Evolutionary conservation across 2,329 filamentous ascomycete species (phyloP), one percentile per base, ranked within the genome.

Genomic region (Mycogone perniciosa): DNA sequence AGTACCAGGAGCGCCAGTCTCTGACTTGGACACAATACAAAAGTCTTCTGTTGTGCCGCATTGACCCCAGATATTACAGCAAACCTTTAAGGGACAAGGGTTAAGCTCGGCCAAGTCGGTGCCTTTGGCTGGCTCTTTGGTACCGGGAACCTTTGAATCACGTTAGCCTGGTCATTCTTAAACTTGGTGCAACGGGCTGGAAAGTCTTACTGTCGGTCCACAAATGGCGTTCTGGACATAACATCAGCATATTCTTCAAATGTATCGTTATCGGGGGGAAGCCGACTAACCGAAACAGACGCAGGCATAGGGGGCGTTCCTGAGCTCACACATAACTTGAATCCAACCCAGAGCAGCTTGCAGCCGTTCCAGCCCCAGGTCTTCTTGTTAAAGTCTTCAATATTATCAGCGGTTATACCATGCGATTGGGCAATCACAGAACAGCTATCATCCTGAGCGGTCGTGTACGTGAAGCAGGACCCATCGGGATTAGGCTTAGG

Each of bases 1-100:
- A 0, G 60, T 65, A 5, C 65, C 66, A 1, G 64, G 61, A 0
- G 57, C 54, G 1, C 60, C 61, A 0, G 63, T 65, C 6, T 60
- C 62, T 1, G 50, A 62, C 39, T 58, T 58, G 0, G 61, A 58
- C 50, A 60, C 54, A 3, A 60, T 62, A 29, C 74, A 79, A 55
- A 75, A 76, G 10, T 72, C 72, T 1, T 56, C 54, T 0, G 70
- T 72, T 1, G 65, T 65, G 5, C 74, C 75, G 27, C 75, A 78
- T 43, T 72, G 64, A 0, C 74, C 75, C 62, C 70, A 71, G n/a
- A 63, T 59, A 9, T 67, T 64, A 55, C 71, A 74, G 56, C 70
- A 73, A 0, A 64, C 67, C 27, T 72, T 71, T 0, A 75, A 60
- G 0, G 71, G 71, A 52, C 76, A 79, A 0, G 67, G 71, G 53